phyloP scores from a whole-genome alignment of 352 stramenopile genomes.

The Globisporangium orthogonon region DNA sequence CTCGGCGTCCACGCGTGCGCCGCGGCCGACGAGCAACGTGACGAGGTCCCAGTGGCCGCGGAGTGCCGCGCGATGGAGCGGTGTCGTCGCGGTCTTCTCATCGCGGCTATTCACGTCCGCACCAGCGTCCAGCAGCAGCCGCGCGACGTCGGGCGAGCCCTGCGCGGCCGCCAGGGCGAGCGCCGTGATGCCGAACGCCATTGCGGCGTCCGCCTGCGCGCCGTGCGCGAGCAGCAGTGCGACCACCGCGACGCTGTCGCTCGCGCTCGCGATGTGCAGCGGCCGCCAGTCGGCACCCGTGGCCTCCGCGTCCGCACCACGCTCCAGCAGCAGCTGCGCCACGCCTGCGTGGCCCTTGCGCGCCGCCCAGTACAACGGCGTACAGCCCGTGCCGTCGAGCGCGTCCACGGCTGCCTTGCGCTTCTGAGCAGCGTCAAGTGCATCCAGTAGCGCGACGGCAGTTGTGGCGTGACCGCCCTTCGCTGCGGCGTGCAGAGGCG shows the following conservation, averaged over 20 bases:
- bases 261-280: conserved; percentile 13
- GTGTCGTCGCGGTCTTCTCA: conserved; percentile 14
- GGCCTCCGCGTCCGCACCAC: conserved; percentile 7
- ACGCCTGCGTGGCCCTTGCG: conserved; percentile 10
- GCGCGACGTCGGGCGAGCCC: conserved; percentile 9
- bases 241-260: conserved; percentile 13
- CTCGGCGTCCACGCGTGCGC: conserved; percentile 8
- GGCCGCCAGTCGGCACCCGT: conserved; percentile 10
- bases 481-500: conserved; percentile 11
- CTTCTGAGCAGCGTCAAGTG: neutral
- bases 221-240: conserved; percentile 11
- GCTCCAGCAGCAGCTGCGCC: conserved; percentile 9
- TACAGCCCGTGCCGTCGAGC: conserved; percentile 11
- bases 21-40: conserved; percentile 7
- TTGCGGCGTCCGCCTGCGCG: conserved; percentile 8
- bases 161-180: conserved; percentile 9
- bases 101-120: conserved; percentile 13
- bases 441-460: conserved; percentile 1
- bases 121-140: conserved; percentile 11
- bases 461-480: conserved; percentile 8
- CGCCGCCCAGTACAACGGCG: conserved; percentile 11
- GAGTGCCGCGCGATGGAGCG: conserved; percentile 13
- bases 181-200: conserved; percentile 15
- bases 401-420: neutral
- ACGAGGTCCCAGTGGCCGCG: conserved; percentile 9